Evolutionary conservation across 2,329 filamentous ascomycete species (phyloP).

Genomic region (Fusarium liriodendri): DNA sequence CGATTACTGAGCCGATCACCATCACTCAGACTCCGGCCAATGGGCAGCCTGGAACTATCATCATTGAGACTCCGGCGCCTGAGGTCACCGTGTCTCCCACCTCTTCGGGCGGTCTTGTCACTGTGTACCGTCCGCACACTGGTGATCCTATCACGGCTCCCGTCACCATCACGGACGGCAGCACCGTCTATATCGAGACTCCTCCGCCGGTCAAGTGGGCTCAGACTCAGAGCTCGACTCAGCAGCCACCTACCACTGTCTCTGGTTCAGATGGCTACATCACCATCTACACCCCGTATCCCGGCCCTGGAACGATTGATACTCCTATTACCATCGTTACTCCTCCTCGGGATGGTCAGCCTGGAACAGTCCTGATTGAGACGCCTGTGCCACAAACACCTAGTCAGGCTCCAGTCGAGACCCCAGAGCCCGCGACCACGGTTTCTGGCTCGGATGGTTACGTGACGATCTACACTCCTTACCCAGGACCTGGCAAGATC

Average conservation of each 20-base stretch:
- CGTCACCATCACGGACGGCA: constrained; percentile 20
- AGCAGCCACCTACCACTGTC: constrained; percentile 2
- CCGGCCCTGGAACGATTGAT: constrained; percentile 27
- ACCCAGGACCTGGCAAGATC: constrained; percentile 15
- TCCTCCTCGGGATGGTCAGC: constrained; percentile 15
- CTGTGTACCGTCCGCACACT: constrained; percentile 24
- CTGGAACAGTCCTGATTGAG: constrained; percentile 24
- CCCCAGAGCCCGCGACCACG: background rate
- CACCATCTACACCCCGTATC: constrained; percentile 27
- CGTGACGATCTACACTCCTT: constrained; percentile 26
- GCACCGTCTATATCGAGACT: constrained; percentile 28
- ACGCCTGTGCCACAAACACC: background rate
- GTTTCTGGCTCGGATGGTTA: constrained; percentile 14
- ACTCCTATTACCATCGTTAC: constrained; percentile 22
- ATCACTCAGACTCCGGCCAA: background rate
- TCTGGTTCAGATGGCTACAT: constrained; percentile 25
- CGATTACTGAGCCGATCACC: background rate
- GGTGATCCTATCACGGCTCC: constrained; percentile 24
- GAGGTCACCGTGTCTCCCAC: constrained; percentile 20
- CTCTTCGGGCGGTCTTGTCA: constrained; percentile 9
- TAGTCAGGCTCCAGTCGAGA: background rate
- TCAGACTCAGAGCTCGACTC: background rate
- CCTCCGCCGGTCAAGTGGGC: background rate
- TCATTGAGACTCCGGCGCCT: constrained; percentile 31
- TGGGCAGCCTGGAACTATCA: background rate